These are phyloP conservation scores for Tylopilus sp. DNA, from an alignment of 768 basidiomycete species.

Conservation along the genomic window DNA sequence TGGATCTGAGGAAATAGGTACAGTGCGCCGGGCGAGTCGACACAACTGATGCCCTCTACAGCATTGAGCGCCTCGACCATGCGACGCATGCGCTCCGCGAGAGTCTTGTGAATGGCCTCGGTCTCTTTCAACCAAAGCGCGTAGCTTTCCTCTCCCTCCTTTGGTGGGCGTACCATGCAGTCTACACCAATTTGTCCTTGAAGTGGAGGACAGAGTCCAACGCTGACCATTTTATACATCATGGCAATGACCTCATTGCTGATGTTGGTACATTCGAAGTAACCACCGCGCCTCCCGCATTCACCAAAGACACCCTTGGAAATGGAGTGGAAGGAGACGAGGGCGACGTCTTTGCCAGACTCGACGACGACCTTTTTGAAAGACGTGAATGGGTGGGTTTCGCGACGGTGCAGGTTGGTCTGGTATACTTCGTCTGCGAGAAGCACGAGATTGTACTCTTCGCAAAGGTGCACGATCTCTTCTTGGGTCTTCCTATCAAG, in stretches of 20 bases:
- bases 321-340: slow-evolving; percentile 96
- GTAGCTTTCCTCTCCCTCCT: slow-evolving; percentile 71
- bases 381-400: slow-evolving; percentile 75
- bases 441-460: slow-evolving; percentile 79
- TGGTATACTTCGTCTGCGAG: slow-evolving; percentile 99
- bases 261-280: slow-evolving; percentile 91
- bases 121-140: slow-evolving; percentile 82
- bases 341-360: slow-evolving; percentile 59
- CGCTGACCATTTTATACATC: slow-evolving; percentile 95
- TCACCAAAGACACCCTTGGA: slow-evolving; percentile 96
- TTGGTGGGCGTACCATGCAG: slow-evolving; percentile 88
- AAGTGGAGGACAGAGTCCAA: slow-evolving; percentile 86
- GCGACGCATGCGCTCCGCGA: slow-evolving; percentile 61
- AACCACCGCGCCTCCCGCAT: slow-evolving; percentile 96
- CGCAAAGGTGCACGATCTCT: slow-evolving; percentile 78
- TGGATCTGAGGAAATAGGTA: slow-evolving; percentile 88
- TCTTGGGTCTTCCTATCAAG: slow-evolving; percentile 70
- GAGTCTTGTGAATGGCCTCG: slow-evolving; percentile 68
- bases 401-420: slow-evolving; percentile 73
- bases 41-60: slow-evolving; percentile 87
- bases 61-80: slow-evolving; percentile 81
- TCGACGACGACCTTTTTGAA: slow-evolving; percentile 88
- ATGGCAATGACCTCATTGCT: slow-evolving; percentile 71
- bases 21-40: slow-evolving; percentile 85
- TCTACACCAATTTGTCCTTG: slow-evolving; percentile 94